Conservation (phyloP, 1,284 basidiomycete species). For the Macrocystidia cucumis region DNA sequence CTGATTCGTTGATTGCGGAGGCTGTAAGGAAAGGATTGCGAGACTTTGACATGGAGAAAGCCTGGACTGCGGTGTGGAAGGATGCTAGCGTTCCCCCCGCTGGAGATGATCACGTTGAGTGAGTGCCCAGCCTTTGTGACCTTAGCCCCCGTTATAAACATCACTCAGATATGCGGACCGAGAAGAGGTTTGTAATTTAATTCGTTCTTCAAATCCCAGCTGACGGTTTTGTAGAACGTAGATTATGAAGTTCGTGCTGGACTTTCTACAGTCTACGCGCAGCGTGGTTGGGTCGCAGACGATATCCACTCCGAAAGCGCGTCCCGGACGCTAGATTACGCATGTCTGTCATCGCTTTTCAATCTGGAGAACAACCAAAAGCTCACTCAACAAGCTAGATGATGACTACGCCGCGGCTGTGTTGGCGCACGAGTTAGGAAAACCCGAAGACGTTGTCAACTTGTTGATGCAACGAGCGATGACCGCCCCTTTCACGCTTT, state of each 20-base stretch:
- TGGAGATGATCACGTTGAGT: slow-evolving; percentile 53
- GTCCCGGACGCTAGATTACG: slow-evolving; percentile 72
- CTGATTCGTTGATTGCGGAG: slow-evolving; percentile 76
- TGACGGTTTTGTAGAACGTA: slow-evolving; percentile 41
- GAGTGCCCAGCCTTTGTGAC: slow-evolving; percentile 9
- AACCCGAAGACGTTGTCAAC: slow-evolving; percentile 34
- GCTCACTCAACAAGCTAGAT: slow-evolving; percentile 31
- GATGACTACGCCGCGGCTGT: slow-evolving; percentile 72
- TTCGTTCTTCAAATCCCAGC: neutral
- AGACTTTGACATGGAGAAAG: slow-evolving; percentile 57
- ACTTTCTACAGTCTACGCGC: slow-evolving; percentile 59
- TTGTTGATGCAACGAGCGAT: slow-evolving; percentile 52
- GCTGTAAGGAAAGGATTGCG: slow-evolving; percentile 60
- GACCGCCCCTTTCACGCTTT: slow-evolving; percentile 55
- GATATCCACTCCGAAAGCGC: slow-evolving; percentile 77
- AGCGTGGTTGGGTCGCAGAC: slow-evolving; percentile 70
- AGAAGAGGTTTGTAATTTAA: slow-evolving; percentile 43
- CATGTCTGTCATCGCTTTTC: slow-evolving; percentile 39
- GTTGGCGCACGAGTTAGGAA: slow-evolving; percentile 47
- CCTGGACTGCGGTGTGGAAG: slow-evolving; percentile 73
- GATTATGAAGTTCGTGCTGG: slow-evolving; percentile 81
- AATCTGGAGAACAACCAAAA: neutral
- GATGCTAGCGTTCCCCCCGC: slow-evolving; percentile 65
- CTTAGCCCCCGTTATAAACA: neutral
- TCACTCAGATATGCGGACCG: slow-evolving; percentile 68